phyloP scores from a whole-genome alignment of 495 filamentous ascomycete species.

The Neurospora terricola region DNA sequence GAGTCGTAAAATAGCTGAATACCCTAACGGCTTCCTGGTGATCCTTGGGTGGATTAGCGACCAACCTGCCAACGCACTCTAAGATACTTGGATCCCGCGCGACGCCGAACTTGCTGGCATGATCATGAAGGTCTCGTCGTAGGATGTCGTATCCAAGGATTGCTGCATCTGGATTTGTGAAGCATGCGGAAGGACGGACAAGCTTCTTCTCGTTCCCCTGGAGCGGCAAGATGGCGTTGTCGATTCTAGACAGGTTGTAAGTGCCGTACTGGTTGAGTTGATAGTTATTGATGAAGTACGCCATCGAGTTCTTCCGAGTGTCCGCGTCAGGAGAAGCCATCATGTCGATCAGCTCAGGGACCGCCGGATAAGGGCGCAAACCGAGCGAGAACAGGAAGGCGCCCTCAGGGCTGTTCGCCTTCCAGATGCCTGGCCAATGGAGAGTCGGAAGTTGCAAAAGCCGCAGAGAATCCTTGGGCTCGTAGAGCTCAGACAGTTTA shows the following conservation, averaged over 20 bases:
- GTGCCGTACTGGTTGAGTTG: slow-evolving; percentile 62
- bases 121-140: slow-evolving; percentile 55
- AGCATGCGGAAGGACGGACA: slow-evolving; percentile 67
- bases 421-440: slow-evolving; percentile 69
- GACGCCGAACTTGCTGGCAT: slow-evolving; percentile 78
- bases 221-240: slow-evolving; percentile 62
- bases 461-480: slow-evolving; percentile 63
- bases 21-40: slow-evolving; percentile 52
- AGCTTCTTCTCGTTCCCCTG: slow-evolving; percentile 52
- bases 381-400: slow-evolving; percentile 64
- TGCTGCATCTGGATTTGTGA: slow-evolving; percentile 63
- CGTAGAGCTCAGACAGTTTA: slow-evolving; percentile 75
- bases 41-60: slow-evolving; percentile 58
- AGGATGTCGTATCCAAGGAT: slow-evolving; percentile 75
- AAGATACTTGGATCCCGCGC: slow-evolving; percentile 64
- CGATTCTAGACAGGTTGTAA: slow-evolving; percentile 45
- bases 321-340: slow-evolving; percentile 55
- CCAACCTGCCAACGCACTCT: slow-evolving; percentile 59
- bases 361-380: slow-evolving; percentile 56
- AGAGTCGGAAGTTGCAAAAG: slow-evolving; percentile 65
- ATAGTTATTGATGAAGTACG: slow-evolving; percentile 75
- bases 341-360: slow-evolving; percentile 60
- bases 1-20: slow-evolving; percentile 74
- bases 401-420: slow-evolving; percentile 53
- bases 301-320: slow-evolving; percentile 55